Base-by-base conservation (phyloP, 345 rosid genomes). In the Sonneratia alba region DNA sequence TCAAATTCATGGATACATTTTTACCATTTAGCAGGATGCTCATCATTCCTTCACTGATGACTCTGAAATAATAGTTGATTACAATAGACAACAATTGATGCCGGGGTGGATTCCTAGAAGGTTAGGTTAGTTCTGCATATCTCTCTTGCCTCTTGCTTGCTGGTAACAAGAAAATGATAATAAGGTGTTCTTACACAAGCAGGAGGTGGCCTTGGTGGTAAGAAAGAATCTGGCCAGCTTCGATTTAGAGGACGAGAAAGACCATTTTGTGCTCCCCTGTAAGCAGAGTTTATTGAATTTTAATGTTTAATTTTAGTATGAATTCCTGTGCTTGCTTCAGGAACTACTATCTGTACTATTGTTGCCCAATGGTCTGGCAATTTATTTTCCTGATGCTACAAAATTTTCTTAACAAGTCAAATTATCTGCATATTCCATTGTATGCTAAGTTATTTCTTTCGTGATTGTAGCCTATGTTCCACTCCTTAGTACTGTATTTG, bases 101-200 rank as follows among this genome's bases (percentile, higher is more conserved):
- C 92, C 92, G 22, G 99, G 99, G 24, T 95, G 97, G 97, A 90
- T 95, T 76, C 99, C 99, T n/a, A 87, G 99, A 84, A 85, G 99
- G 87, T 83, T 95, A 87, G 99, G 99, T 87, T 36, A 80, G 84
- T 75, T 48, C 37, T 3, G 36, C 40, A 40, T 59, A 36, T n/a
- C 62, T 47, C 57, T 66, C 66, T 74, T 47, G 48, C 40, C 69
- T 53, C 43, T 19, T 8, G 37, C 53, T 51, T 18, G 73, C 66
- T 32, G 9, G 32, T 47, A 19, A 53, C 47, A n/a, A 40, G 27
- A 13, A 27, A 19, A 7, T 15, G 36, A 22, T 36, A 32, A 36
- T n/a, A 42, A 8, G 40, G 15, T 56, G 22, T 37, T 73, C 70
- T 56, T 36, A 22, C 16, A 45, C 19, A 32, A 65, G 73, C 75